phyloP scores from a whole-genome alignment of 2,329 filamentous ascomycete genomes.

The Exophiala lecanii-corni region DNA sequence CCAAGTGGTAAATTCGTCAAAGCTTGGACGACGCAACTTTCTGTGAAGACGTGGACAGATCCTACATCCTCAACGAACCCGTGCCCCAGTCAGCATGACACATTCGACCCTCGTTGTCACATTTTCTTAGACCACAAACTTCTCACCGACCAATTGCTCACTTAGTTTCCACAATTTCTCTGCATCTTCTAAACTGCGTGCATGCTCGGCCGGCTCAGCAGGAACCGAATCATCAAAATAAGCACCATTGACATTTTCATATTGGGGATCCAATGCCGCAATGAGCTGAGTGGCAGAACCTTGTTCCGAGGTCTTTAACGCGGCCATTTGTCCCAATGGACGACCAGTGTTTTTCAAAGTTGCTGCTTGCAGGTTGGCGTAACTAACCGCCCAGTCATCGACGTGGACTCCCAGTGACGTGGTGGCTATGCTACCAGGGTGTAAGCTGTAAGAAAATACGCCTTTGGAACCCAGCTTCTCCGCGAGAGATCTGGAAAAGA shows the following conservation, averaged over 20 bases:
- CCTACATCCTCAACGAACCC: too few species aligned
- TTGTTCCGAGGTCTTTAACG: constrained; percentile 36
- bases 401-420: constrained; percentile 11
- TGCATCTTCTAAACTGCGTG: constrained; percentile 34
- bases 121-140: too few species aligned
- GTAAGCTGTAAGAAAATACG: constrained; percentile 36
- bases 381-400: constrained; percentile 1
- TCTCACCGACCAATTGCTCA: constrained; percentile 36
- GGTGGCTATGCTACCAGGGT: constrained; percentile 33
- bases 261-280: constrained; percentile 40
- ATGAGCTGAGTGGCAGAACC: constrained; percentile 39
- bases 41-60: too few species aligned
- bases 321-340: not conserved
- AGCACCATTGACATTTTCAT: constrained; percentile 5
- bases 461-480: constrained; percentile 24
- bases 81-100: too few species aligned
- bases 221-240: constrained; percentile 31
- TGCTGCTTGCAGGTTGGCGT: not conserved
- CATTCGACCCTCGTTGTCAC: too few species aligned
- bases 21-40: too few species aligned
- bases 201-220: constrained; percentile 28
- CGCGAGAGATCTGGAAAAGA: constrained; percentile 39
- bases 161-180: constrained; percentile 37
- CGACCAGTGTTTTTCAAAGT: too few species aligned
- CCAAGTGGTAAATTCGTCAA: too few species aligned